Conservation (phyloP, 768 basidiomycete genomes). For the Sutorius australiensis region DNA sequence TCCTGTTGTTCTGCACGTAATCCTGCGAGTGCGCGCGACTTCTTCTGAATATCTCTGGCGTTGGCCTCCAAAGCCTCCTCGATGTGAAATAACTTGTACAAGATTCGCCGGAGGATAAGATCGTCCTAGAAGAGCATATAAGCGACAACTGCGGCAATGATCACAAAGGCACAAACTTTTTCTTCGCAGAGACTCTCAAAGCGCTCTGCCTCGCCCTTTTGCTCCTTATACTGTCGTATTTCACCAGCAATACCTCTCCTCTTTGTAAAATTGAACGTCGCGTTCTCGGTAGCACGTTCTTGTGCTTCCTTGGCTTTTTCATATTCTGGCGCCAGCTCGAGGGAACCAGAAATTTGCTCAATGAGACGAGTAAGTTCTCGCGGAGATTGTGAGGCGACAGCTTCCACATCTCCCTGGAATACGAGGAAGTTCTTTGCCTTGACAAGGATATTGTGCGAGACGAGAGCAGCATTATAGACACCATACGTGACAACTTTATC, state of each 20-base stretch:
- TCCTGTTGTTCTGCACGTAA: constrained; percentile 65
- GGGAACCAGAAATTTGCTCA: constrained; percentile 92
- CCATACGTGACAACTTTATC: constrained; percentile 76
- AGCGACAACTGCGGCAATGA: neutral
- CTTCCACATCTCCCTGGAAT: constrained; percentile 98
- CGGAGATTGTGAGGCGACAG: constrained; percentile 91
- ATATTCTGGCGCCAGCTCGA: constrained; percentile 86
- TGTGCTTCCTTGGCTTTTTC: constrained; percentile 84
- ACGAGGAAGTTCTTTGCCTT: constrained; percentile 99
- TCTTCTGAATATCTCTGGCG: constrained; percentile 61
- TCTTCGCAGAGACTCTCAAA: constrained; percentile 78
- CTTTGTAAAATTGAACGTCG: constrained; percentile 93
- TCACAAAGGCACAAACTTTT: constrained; percentile 44
- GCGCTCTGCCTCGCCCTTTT: constrained; percentile 87
- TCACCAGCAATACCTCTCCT: constrained; percentile 91
- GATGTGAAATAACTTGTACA: constrained; percentile 90
- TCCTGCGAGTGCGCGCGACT: constrained; percentile 67
- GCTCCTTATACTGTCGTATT: constrained; percentile 96
- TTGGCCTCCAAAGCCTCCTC: constrained; percentile 77
- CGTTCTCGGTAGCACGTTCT: constrained; percentile 89
- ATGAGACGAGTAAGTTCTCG: constrained; percentile 86
- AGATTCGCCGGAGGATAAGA: constrained; percentile 72
- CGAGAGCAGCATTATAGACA: constrained; percentile 83
- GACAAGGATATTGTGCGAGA: constrained; percentile 90
- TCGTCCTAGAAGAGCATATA: constrained; percentile 54